Evolutionary conservation across 176 grass and related monocot species (phyloP).

Genomic region (Sorghum bicolor): DNA sequence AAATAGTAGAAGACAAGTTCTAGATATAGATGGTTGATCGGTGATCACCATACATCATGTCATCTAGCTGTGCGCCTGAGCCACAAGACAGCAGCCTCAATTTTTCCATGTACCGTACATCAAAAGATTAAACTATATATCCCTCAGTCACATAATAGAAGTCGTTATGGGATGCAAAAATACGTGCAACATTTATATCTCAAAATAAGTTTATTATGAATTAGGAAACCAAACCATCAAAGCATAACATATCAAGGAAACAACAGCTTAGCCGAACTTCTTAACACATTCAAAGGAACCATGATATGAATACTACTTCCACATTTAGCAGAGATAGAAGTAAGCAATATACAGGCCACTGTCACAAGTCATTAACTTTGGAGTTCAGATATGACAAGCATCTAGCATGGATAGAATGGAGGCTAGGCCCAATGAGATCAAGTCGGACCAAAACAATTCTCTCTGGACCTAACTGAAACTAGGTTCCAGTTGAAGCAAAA

Average conservation of each 20-base stretch:
- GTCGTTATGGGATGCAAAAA: too few species aligned
- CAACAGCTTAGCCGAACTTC: background rate
- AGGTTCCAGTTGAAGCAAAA: background rate
- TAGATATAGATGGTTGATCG: background rate
- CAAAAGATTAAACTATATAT: conserved; percentile 42
- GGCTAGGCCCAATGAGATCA: background rate
- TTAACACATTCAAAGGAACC: background rate
- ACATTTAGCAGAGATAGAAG: background rate
- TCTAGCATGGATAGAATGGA: background rate
- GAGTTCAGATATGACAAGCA: background rate
- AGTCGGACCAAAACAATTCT: background rate
- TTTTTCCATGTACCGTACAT: background rate
- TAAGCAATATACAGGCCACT: background rate
- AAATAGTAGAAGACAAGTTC: background rate
- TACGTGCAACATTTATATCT: too few species aligned
- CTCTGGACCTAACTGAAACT: background rate
- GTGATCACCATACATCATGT: background rate
- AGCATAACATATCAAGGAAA: background rate
- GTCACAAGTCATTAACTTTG: background rate
- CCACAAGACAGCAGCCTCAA: background rate
- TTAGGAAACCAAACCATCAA: background rate
- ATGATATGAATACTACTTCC: background rate
- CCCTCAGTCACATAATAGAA: too few species aligned
- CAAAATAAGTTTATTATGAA: too few species aligned
- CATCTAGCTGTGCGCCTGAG: background rate